Evolutionary conservation across 805 yeast genomes (phyloP).

Genomic region (Candida xiaguanensis): DNA sequence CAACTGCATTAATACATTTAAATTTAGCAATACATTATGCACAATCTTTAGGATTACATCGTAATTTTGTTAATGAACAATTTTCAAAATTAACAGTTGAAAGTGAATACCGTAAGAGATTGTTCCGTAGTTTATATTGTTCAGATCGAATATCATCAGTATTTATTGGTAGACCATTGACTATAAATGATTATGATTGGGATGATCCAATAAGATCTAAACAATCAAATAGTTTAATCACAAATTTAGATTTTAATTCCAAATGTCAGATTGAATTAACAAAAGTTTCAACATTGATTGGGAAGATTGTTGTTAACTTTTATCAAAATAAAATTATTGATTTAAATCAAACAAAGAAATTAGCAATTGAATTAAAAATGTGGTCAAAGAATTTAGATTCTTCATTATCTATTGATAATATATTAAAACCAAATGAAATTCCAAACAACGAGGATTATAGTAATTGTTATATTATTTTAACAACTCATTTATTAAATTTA

Average conservation of each 20-base stretch:
- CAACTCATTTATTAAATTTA: conserved; percentile 35
- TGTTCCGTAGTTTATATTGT: conserved; percentile 21
- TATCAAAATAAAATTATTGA: conserved; percentile 29
- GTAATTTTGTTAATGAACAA: conserved; percentile 33
- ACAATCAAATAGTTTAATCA: conserved; percentile 1
- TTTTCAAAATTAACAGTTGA: conserved; percentile 7
- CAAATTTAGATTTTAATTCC: conserved; percentile 13
- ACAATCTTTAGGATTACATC: conserved; percentile 38
- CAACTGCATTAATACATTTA: conserved; percentile 42
- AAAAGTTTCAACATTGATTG: conserved; percentile 24
- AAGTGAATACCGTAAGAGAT: conserved; percentile 10
- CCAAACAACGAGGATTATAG: conserved; percentile 11
- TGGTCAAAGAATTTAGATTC: conserved; percentile 32
- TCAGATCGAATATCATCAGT: conserved; percentile 32
- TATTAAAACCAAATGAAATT: conserved; percentile 15
- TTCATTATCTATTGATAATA: conserved; percentile 21
- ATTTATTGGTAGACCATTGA: conserved; percentile 34
- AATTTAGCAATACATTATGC: conserved; percentile 42
- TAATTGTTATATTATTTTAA: conserved; percentile 18
- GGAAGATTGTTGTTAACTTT: conserved; percentile 26
- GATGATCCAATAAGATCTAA: conserved; percentile 24
- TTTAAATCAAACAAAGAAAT: conserved; percentile 24
- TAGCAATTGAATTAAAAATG: conserved; percentile 32
- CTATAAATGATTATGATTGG: conserved; percentile 35
- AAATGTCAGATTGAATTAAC: conserved; percentile 24